Percentiles rank a stretch among this genome's conserved stretches.
phyloP scores from a whole-genome alignment of 2,329 filamentous ascomycete genomes.

The Blastomyces silverae region DNA sequence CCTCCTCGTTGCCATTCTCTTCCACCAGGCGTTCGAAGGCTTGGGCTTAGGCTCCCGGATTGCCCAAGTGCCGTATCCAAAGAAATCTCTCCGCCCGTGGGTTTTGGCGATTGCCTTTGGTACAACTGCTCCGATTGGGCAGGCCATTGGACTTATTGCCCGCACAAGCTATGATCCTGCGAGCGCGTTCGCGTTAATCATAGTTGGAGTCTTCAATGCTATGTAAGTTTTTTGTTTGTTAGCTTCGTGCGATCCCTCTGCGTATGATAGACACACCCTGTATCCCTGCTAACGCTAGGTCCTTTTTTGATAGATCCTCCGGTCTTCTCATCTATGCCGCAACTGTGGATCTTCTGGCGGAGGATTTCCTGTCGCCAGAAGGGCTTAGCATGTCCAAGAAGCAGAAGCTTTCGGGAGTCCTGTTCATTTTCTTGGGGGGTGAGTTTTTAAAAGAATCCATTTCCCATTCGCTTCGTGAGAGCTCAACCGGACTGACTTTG shows the following conservation, averaged over 20 bases:
- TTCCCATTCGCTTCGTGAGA: neutral
- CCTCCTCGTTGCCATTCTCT: slow-evolving; percentile 58
- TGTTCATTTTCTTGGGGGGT: slow-evolving; percentile 49
- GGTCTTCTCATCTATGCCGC: slow-evolving; percentile 57
- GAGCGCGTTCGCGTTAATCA: slow-evolving; percentile 57
- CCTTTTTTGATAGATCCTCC: slow-evolving; percentile 43
- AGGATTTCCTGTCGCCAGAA: slow-evolving; percentile 59
- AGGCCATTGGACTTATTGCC: slow-evolving; percentile 55
- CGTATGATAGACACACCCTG: neutral
- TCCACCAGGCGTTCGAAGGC: slow-evolving; percentile 72
- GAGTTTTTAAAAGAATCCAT: slow-evolving; percentile 20
- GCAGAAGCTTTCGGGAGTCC: slow-evolving; percentile 50
- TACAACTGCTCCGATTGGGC: slow-evolving; percentile 57
- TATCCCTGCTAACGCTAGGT: slow-evolving; percentile 5
- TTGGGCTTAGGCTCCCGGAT: slow-evolving; percentile 67
- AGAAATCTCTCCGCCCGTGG: slow-evolving; percentile 54
- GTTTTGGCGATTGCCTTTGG: slow-evolving; percentile 56
- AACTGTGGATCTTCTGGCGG: slow-evolving; percentile 56
- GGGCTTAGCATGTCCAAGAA: slow-evolving; percentile 47
- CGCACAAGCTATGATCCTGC: slow-evolving; percentile 56
- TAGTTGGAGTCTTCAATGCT: slow-evolving; percentile 60
- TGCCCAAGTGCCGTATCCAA: slow-evolving; percentile 57
- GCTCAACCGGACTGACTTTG: neutral
- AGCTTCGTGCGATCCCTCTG: neutral
- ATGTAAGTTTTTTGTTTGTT: slow-evolving; percentile 44